Evolutionary conservation across 805 yeast species (phyloP).

Genomic region (Lipomyces anomalus): DNA sequence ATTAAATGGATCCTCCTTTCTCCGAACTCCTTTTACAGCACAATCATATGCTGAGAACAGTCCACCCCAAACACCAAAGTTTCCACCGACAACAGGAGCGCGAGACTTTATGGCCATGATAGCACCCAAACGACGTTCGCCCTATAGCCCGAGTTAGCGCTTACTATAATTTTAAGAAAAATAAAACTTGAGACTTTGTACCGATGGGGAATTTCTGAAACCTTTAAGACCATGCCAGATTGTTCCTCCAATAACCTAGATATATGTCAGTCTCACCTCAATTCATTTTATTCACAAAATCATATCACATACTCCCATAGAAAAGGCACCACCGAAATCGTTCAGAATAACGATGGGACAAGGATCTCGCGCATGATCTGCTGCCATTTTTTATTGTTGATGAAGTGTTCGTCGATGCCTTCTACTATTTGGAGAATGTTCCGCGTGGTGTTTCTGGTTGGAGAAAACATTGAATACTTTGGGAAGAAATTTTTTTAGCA

Average conservation of each 20-base stretch:
- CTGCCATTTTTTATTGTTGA: conserved; percentile 47
- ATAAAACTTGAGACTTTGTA: conserved; percentile 7
- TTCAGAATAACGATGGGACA: conserved; percentile 94
- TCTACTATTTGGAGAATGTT: too few relatives aligned
- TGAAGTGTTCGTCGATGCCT: too few relatives aligned
- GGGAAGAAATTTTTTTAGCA: too few relatives aligned
- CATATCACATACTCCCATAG: conserved; percentile 73
- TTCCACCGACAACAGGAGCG: conserved; percentile 98
- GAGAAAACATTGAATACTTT: too few relatives aligned
- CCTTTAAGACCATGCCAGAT: conserved; percentile 99
- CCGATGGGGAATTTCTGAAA: conserved; percentile 86
- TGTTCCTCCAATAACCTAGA: conserved; percentile 78
- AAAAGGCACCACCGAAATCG: conserved; percentile 98
- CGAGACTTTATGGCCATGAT: conserved; percentile 86
- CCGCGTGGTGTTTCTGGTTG: too few relatives aligned
- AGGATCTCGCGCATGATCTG: conserved; percentile 98
- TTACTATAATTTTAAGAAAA: background rate
- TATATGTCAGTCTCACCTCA: background rate
- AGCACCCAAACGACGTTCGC: conserved; percentile 90
- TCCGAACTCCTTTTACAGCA: conserved; percentile 88
- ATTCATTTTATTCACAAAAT: background rate
- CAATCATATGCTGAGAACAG: conserved; percentile 93
- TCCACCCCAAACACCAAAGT: conserved; percentile 99
- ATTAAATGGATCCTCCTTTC: conserved; percentile 98
- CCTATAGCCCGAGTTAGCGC: conserved; percentile 38